Conservation (phyloP, 148 eudicot species). For the Diospyros lotus region DNA sequence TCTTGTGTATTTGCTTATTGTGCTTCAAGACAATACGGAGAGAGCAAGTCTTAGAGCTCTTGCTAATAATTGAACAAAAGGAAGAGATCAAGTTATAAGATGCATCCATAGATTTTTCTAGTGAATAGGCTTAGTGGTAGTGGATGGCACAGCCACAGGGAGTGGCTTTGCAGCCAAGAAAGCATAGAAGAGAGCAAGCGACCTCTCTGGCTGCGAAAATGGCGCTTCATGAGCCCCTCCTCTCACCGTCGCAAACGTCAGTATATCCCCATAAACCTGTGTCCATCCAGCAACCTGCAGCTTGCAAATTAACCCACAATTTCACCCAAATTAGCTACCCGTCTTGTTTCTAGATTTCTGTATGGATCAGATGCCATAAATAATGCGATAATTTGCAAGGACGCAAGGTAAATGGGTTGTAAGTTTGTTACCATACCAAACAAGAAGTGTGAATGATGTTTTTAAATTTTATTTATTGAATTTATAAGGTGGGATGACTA, state of each 20-base stretch:
- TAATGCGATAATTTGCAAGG: not conserved
- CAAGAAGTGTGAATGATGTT: not conserved
- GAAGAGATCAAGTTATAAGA: too few relatives aligned
- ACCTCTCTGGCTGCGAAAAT: slow-evolving; percentile 38
- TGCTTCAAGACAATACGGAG: too few relatives aligned
- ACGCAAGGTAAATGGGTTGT: not conserved
- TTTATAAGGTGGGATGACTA: not conserved
- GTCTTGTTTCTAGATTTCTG: not conserved
- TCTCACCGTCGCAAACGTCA: slow-evolving; percentile 39
- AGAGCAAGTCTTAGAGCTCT: too few relatives aligned
- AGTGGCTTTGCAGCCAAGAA: slow-evolving; percentile 29
- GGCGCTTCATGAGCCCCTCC: slow-evolving; percentile 44
- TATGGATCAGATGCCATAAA: not conserved
- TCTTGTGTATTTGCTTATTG: too few relatives aligned
- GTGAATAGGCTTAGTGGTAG: too few relatives aligned
- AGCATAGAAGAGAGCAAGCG: slow-evolving; percentile 31
- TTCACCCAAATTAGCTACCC: not conserved
- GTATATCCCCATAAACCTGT: slow-evolving; percentile 25
- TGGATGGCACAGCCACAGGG: slow-evolving; percentile 19
- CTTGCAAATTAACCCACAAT: too few relatives aligned
- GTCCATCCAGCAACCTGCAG: slow-evolving; percentile 47
- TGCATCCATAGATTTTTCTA: too few relatives aligned
- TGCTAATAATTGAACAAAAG: too few relatives aligned
- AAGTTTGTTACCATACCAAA: too few relatives aligned
- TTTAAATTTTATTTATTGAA: not conserved